phyloP scores from a whole-genome alignment of 768 basidiomycete species.

The Mycena capillaripes region DNA sequence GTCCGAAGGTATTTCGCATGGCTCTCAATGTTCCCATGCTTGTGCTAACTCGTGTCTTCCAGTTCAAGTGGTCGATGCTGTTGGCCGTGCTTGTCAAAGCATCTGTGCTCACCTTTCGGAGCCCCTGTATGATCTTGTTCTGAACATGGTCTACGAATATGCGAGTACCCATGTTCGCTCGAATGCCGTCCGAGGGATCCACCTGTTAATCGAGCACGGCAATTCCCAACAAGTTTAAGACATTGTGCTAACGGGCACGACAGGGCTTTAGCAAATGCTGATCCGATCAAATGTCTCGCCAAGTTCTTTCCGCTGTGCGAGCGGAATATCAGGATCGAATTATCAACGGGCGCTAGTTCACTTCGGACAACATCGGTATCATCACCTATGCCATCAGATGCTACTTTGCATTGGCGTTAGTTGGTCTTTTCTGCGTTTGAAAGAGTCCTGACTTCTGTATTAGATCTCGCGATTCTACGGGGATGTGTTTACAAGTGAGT shows the following conservation, averaged over 20 bases:
- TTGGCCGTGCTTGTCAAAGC: slow-evolving; percentile 81
- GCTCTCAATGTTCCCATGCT: background rate
- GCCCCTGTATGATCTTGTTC: slow-evolving; percentile 81
- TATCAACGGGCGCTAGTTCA: slow-evolving; percentile 89
- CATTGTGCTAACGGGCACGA: no score
- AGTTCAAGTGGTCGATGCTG: slow-evolving; percentile 85
- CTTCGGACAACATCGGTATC: slow-evolving; percentile 79
- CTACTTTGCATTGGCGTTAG: slow-evolving; percentile 90
- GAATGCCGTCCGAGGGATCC: slow-evolving; percentile 89
- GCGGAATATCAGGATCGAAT: slow-evolving; percentile 77
- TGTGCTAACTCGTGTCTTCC: slow-evolving; percentile 7
- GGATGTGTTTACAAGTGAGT: slow-evolving; percentile 86
- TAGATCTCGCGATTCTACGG: slow-evolving; percentile 76
- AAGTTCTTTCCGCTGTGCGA: slow-evolving; percentile 85
- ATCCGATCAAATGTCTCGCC: slow-evolving; percentile 81
- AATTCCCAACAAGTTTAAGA: no score
- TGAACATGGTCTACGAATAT: slow-evolving; percentile 89
- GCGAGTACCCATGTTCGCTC: slow-evolving; percentile 84
- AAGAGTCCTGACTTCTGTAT: slow-evolving; percentile 43
- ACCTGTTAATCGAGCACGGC: slow-evolving; percentile 89
- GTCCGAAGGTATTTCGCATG: slow-evolving; percentile 65
- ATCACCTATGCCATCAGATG: slow-evolving; percentile 81
- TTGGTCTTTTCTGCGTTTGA: slow-evolving; percentile 25
- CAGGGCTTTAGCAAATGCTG: slow-evolving; percentile 86
- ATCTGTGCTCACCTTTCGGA: slow-evolving; percentile 84